Conservation (phyloP, 2,329 filamentous ascomycete genomes). For the Pochonia chlamydosporia region DNA sequence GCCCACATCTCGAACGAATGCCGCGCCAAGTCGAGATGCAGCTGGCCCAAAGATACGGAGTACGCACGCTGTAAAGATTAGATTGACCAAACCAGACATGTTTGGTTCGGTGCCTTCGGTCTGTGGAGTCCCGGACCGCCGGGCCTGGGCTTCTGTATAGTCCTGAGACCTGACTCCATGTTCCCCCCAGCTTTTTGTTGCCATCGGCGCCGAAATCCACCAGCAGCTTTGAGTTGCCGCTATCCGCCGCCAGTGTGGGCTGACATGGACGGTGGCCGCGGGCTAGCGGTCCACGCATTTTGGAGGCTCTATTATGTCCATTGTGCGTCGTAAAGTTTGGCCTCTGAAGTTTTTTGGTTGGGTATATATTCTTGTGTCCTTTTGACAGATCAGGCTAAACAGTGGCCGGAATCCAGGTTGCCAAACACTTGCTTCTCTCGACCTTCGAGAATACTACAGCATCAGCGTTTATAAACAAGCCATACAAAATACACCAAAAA, state of each 20-base stretch:
- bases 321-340: not conserved
- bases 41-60: too few species aligned
- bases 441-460: slow-evolving; percentile 1
- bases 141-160: too few species aligned
- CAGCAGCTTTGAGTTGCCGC: not conserved
- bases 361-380: slow-evolving; percentile 5
- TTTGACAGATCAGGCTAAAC: not conserved
- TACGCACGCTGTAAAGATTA: too few species aligned
- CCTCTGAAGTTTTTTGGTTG: not conserved
- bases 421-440: not conserved
- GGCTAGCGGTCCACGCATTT: slow-evolving; percentile 3
- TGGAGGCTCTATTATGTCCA: not conserved
- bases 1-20: too few species aligned
- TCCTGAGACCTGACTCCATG: too few species aligned
- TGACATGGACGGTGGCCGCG: slow-evolving; percentile 7
- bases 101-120: too few species aligned
- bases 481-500: not conserved
- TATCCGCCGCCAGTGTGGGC: not conserved
- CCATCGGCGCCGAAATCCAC: slow-evolving; percentile 2
- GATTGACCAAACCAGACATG: too few species aligned
- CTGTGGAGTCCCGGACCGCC: too few species aligned
- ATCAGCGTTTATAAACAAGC: too few species aligned
- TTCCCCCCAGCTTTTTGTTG: not conserved
- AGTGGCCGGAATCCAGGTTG: slow-evolving; percentile 4
- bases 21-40: too few species aligned